phyloP scores from a whole-genome alignment of 192 early-diverging fungal genomes.

The Coemansia sp. region DNA sequence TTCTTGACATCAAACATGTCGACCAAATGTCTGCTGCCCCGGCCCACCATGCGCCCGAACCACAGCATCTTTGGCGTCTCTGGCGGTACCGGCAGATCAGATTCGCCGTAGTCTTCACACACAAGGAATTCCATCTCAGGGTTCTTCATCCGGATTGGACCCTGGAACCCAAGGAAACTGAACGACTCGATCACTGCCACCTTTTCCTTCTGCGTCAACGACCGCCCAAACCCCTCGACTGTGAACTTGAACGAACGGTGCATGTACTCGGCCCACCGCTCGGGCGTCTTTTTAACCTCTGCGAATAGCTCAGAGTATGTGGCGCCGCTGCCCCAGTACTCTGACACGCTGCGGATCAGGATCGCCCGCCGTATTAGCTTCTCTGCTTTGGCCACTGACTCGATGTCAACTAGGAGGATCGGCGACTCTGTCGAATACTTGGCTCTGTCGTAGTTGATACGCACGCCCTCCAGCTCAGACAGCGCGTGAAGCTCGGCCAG shows the following conservation, averaged over 20 bases:
- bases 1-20: slow-evolving; percentile 94
- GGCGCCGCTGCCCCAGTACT: slow-evolving; percentile 71
- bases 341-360: slow-evolving; percentile 71
- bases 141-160: slow-evolving; percentile 79
- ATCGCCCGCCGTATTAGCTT: slow-evolving; percentile 80
- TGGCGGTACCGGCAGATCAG: slow-evolving; percentile 17
- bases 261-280: slow-evolving; percentile 60
- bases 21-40: slow-evolving; percentile 66
- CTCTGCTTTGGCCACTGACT: slow-evolving; percentile 65
- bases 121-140: slow-evolving; percentile 75
- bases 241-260: slow-evolving; percentile 70
- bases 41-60: slow-evolving; percentile 72
- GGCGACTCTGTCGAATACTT: slow-evolving; percentile 72
- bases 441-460: slow-evolving; percentile 60
- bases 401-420: slow-evolving; percentile 76
- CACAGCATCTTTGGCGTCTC: slow-evolving; percentile 53
- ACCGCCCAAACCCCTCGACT: slow-evolving; percentile 74
- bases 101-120: slow-evolving; percentile 77
- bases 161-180: slow-evolving; percentile 76
- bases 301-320: slow-evolving; percentile 65
- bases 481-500: slow-evolving; percentile 84
- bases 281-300: slow-evolving; percentile 58
- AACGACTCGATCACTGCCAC: slow-evolving; percentile 80
- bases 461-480: slow-evolving; percentile 72
- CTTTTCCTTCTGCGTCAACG: slow-evolving; percentile 72